Evolutionary conservation across 495 filamentous ascomycete species (phyloP).

Genomic region (Xylaria intraflava): DNA sequence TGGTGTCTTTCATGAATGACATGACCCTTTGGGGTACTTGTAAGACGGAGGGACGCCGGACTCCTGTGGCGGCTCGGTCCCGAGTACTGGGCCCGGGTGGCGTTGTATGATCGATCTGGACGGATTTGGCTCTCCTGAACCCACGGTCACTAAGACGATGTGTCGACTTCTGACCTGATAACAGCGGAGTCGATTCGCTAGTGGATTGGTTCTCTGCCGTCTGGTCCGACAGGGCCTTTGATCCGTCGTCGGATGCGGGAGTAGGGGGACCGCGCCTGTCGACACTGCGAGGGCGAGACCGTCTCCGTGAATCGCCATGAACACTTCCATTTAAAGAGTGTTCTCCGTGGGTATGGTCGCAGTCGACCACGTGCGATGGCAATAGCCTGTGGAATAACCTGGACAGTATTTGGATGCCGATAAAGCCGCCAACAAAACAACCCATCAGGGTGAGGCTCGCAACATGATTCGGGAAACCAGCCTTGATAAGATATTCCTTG

Average conservation of each 20-base stretch:
- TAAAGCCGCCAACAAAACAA: slow-evolving; percentile 73
- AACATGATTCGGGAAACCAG: slow-evolving; percentile 54
- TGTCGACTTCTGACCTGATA: slow-evolving; percentile 17
- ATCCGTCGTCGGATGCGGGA: not conserved
- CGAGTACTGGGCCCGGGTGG: not conserved
- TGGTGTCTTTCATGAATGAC: slow-evolving; percentile 61
- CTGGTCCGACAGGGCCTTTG: slow-evolving; percentile 4
- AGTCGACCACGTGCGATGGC: slow-evolving; percentile 90
- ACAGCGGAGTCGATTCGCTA: slow-evolving; percentile 30
- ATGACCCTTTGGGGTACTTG: slow-evolving; percentile 48
- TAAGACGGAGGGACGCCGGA: slow-evolving; percentile 40
- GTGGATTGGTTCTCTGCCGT: slow-evolving; percentile 20
- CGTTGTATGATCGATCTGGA: slow-evolving; percentile 10
- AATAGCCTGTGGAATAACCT: slow-evolving; percentile 73
- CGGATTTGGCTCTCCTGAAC: slow-evolving; percentile 19
- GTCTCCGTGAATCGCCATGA: slow-evolving; percentile 23
- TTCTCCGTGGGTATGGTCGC: slow-evolving; percentile 71
- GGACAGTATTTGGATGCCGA: slow-evolving; percentile 78
- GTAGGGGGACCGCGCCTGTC: not conserved
- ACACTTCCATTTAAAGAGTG: slow-evolving; percentile 31
- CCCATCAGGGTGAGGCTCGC: slow-evolving; percentile 69
- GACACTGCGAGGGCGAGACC: slow-evolving; percentile 19
- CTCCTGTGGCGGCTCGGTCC: slow-evolving; percentile 16
- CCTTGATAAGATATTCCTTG: slow-evolving; percentile 63
- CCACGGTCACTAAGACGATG: not conserved